Base-by-base conservation (phyloP, 768 basidiomycete species). In the Boletus sp. region DNA sequence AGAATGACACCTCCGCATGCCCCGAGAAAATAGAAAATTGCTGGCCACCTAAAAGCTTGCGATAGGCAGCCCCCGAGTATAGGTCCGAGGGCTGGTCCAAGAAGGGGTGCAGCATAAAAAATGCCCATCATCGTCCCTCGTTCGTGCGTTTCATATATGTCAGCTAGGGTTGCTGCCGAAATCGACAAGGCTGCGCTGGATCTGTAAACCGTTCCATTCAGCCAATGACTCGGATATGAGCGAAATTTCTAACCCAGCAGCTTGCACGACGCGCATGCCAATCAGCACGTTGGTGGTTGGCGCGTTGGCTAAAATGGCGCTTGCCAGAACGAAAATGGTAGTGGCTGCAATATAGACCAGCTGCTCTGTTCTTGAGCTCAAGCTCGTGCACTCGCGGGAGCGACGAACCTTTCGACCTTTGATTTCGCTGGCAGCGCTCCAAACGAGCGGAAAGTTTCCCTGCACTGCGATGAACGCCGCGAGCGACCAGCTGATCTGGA, bases 101-200 rank as follows among this genome's bases (percentile, higher is more conserved):
- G 80, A 18, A 92, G 79, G 0, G 90, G 90, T 17, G 91, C 85
- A 12, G 85, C 84, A 61, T 89, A 92, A 71, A 86, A 93, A 8
- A 91, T 75, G 1, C 92, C 92, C 81, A 93, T 87, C 79, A 83
- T 87, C 18, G 80, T 83, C 5, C 92, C 92, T 50, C 91, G 78
- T 67, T 91, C 86, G 11, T 78, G 76, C 0, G 87, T 82, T 28
- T 90, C 89, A 62, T 83, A 92, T 4, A 92, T 85, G 67, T 92
- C 90, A 1, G 89, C 89, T 4, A 92, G 73, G 4, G 89, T 88
- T 14, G 86, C 89, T 0, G 88, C 87, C 5, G 90, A 92, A 52
- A 92, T 83, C 0, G 85, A 68, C 41, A 88, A 78, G 11, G 87
- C 84, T 9, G 87, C 86, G 47, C 84, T 82, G 4, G 85, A 85